Evolutionary conservation across 2,329 filamentous ascomycete genomes (phyloP).

Genomic region (Fusarium armeniacum): DNA sequence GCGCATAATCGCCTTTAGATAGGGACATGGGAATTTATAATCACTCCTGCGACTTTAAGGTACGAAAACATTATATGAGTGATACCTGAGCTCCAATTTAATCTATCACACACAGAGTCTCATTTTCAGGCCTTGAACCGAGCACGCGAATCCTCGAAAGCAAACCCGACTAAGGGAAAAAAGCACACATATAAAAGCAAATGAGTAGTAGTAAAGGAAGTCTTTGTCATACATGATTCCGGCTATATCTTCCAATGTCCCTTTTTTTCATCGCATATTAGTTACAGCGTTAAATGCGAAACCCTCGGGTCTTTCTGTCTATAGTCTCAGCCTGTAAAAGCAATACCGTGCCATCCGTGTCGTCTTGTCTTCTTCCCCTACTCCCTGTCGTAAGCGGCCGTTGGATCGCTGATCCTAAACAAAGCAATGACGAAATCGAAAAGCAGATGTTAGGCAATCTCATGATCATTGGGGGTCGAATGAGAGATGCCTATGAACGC

Average conservation of each 20-base stretch:
- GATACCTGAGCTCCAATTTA: constrained; percentile 37
- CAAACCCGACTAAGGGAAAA: constrained; percentile 42
- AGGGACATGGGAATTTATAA: background rate
- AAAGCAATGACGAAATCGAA: constrained; percentile 43
- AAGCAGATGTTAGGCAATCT: constrained; percentile 42
- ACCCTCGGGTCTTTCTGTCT: constrained; percentile 54
- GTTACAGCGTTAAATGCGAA: constrained; percentile 54
- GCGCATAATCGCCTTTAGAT: background rate
- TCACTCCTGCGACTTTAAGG: background rate
- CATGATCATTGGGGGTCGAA: constrained; percentile 31
- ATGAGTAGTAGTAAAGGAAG: constrained; percentile 47
- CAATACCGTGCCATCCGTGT: constrained; percentile 51
- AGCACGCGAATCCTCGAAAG: constrained; percentile 36
- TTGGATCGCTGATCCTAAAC: constrained; percentile 46
- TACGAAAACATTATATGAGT: constrained; percentile 18
- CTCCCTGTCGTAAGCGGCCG: constrained; percentile 46
- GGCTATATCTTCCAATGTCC: constrained; percentile 51
- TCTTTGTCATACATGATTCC: constrained; percentile 55
- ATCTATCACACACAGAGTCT: constrained; percentile 45
- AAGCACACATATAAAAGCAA: constrained; percentile 33
- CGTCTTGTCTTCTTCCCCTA: constrained; percentile 47
- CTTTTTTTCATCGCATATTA: constrained; percentile 57
- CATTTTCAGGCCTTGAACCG: constrained; percentile 38
- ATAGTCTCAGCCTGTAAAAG: constrained; percentile 54
- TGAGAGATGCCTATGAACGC: constrained; percentile 42